phyloP scores from a whole-genome alignment of 1,284 basidiomycete genomes.

The Gomphus sp. region DNA sequence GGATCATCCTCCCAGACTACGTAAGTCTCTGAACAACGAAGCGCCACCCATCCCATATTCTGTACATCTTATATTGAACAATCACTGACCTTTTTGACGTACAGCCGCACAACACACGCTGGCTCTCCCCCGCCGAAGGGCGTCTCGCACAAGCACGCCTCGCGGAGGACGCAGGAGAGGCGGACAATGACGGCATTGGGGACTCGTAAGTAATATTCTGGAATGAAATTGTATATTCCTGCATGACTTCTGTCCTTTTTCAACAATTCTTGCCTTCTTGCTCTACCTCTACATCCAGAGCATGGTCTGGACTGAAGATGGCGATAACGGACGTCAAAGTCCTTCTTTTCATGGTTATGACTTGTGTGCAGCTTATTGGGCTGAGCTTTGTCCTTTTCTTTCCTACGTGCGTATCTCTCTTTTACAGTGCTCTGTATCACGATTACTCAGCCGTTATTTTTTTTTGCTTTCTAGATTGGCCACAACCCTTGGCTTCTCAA shows the following conservation, averaged over 20 bases:
- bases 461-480: conserved; percentile 36
- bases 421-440: not conserved
- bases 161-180: conserved; percentile 66
- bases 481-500: conserved; percentile 53
- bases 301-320: conserved; percentile 42
- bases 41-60: not conserved
- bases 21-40: conserved; percentile 21
- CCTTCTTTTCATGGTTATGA: conserved; percentile 47
- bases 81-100: not conserved
- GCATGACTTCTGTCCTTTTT: not conserved
- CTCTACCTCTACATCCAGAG: conserved; percentile 23
- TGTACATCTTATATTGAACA: not conserved
- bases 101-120: conserved; percentile 58
- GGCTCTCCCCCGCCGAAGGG: conserved; percentile 49
- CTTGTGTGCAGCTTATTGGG: conserved; percentile 43
- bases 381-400: conserved; percentile 70
- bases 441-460: not conserved
- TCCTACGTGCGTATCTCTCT: conserved; percentile 41
- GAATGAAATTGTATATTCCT: not conserved
- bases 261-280: not conserved
- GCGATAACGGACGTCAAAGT: conserved; percentile 59
- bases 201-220: conserved; percentile 37
- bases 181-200: conserved; percentile 45
- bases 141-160: conserved; percentile 63
- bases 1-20: conserved; percentile 47